Base-by-base conservation (phyloP, 129 eudicot genomes). In the Helichrysum umbraculigerum region DNA sequence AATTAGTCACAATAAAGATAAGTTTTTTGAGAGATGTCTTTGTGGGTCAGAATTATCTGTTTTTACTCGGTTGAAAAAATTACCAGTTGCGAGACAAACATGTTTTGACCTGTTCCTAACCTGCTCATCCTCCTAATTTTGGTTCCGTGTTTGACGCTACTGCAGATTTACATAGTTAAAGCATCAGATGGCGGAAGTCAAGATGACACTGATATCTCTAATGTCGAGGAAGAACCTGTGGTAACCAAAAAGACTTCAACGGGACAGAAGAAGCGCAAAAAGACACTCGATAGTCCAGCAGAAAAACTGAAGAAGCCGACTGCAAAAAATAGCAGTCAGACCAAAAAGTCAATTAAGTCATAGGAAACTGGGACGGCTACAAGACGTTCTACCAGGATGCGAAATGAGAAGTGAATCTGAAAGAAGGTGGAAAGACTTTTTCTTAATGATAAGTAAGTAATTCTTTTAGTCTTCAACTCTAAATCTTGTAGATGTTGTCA, bases 81-180 rank as follows among this genome's bases (percentile, higher is more conserved):
- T 9, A 60, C 16, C 17, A 3, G 66, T 60, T 60, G 14, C 32
- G 42, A 65, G 15, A 44, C 19, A 5, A 14, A 17, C 70, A 30
- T 10, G 5, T 29, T 2, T 9, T 68, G 56, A 51, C 42, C 22
- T 32, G 16, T 17, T 29, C 21, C 66, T 32, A 10, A 56, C 52
- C 50, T 3, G 41, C 58, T 59, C 42, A 29, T 28, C 33, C 57
- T 68, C 6, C 20, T 14, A 39, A 15, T n/a, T 25, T 17, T 59
- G 41, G 54, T 72, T 73, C 35, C 22, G 22, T 66, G 70, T 69
- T 81, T 52, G 59, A 76, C 54, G 65, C 47, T 47, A 33, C 16
- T 85, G 81, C 84, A 89, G 95, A 87, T 89, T 28, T 83, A 89
- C 79, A 81, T 83, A 71, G 89, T 85, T 74, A 84, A 86, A 78